Evolutionary conservation across 306 rosid species (phyloP).

Genomic region (Trichosanthes cucumerina): DNA sequence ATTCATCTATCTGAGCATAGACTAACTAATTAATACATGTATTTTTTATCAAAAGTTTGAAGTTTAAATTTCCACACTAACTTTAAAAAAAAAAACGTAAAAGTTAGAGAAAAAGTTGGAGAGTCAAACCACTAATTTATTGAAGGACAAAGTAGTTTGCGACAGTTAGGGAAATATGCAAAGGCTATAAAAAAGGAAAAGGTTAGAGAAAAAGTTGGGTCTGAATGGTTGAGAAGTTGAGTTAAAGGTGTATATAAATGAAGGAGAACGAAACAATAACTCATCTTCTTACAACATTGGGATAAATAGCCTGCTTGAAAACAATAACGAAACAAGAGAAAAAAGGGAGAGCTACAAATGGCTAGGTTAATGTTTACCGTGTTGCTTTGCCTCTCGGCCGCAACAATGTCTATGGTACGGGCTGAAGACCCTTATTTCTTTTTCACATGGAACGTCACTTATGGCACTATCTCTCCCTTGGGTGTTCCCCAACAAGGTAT

Average conservation of each 20-base stretch:
- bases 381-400: slow-evolving; percentile 28
- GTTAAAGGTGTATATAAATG: slow-evolving; percentile 24
- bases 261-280: background rate
- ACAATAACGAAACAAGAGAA: background rate
- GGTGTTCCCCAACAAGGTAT: slow-evolving; percentile 84
- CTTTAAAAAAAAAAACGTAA: no score
- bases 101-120: background rate
- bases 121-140: background rate
- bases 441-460: slow-evolving; percentile 62
- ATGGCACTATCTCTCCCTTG: slow-evolving; percentile 65
- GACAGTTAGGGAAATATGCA: background rate
- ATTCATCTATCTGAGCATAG: no score
- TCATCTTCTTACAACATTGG: background rate
- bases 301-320: background rate
- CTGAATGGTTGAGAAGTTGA: slow-evolving; percentile 12
- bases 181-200: background rate
- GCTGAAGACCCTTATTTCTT: slow-evolving; percentile 62
- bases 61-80: no score
- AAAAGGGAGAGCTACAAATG: slow-evolving; percentile 10
- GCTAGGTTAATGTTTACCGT: background rate
- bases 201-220: background rate
- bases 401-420: slow-evolving; percentile 10
- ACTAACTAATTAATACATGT: no score
- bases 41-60: no score
- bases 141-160: background rate